Evolutionary conservation across 768 basidiomycete species (phyloP), one percentile per base, ranked within the genome.

Genomic region (Auricularia cornea): DNA sequence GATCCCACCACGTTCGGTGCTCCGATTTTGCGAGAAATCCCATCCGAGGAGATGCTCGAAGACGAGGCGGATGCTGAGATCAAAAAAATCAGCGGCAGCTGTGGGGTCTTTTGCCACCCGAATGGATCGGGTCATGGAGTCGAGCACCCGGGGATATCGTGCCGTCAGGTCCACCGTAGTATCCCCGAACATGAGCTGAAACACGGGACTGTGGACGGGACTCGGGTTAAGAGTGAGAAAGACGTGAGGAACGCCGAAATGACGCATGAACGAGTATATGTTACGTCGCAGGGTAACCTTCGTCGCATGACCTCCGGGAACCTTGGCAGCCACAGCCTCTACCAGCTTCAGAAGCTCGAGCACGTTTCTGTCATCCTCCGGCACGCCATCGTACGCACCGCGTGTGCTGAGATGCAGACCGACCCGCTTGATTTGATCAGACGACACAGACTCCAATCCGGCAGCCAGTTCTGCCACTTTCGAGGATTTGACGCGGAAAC

Each of bases 161-260:
- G 56, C 18, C 16, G 20, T 3, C 14, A 65, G 59, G 23, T 65
- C 64, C 1, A 65, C 64, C 20, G 26, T 38, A 0, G 64, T 29
- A 48, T 77, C 67, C 11, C 73, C 70, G 54, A 60, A 66, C 38
- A 74, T 70, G 0, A 74, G 73, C 35, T 74, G 73, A 56, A 73
- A 75, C 0, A 74, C 64, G 2, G 73, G 73, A n/a, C 69, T 71
- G 35, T 73, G 65, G 3, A 41, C 51, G n/a, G 65, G 57, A 57
- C 26, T 60, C 2, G 71, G 69, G 62, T 75, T 74, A 32, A 72
- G 64, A 1, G 71, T 74, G 12, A 75, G 65, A 51, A 66, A 74
- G 0, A 74, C 26, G 11, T 67, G 72, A 2, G 71, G 68, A 6
- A 76, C 5, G n/a, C 74, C 72, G 64, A 75, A 75, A 54, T 67